Evolutionary conservation across 768 basidiomycete species (phyloP), one percentile per base, ranked within the genome.

Genomic region (Auricularia sp.): DNA sequence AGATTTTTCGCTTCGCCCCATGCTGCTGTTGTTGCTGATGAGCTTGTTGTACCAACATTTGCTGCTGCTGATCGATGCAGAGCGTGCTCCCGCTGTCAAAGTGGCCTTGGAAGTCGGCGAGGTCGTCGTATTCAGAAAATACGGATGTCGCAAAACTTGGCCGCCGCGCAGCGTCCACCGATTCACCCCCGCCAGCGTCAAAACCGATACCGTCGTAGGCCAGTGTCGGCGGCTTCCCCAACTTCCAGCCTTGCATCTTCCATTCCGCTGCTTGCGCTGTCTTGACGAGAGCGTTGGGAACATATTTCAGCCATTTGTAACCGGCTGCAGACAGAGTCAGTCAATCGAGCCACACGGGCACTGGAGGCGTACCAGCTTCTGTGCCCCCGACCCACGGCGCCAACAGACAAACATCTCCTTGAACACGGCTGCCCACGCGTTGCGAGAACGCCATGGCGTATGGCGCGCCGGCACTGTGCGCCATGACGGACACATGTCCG

Each of bases 231-330:
- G 93, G 91, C 71, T 98, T 98, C 67, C 96, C 97, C 36, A 99
- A 84, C 87, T 92, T 91, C 91, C 95, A 98, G 0, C 91, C 90
- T 71, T 97, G 93, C 56, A 98, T 80, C 74, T 90, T 93, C 94
- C 94, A 98, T 72, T 99, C 96, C 0, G 96, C 96, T 3, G 93
- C 91, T 74, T 96, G 94, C 0, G 94, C 96, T 0, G 94, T 94
- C 78, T 91, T 93, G 67, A 99, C 79, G 44, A 99, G 84, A 35
- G 90, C 87, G 66, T 90, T 91, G 0, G 96, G 96, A 5, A 99
- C 90, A 72, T 94, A 98, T 75, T 94, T 96, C 62, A 99, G 81
- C 93, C 94, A 98, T 71, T 89, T 94, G 77, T 97, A 98, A 16
- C 91, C 88, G 70, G 82, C 89, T 90, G 42, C 3, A 36, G 23